Evolutionary conservation across 176 grass and related monocot genomes (phyloP).

Genomic region (Oropetium thomaeum): DNA sequence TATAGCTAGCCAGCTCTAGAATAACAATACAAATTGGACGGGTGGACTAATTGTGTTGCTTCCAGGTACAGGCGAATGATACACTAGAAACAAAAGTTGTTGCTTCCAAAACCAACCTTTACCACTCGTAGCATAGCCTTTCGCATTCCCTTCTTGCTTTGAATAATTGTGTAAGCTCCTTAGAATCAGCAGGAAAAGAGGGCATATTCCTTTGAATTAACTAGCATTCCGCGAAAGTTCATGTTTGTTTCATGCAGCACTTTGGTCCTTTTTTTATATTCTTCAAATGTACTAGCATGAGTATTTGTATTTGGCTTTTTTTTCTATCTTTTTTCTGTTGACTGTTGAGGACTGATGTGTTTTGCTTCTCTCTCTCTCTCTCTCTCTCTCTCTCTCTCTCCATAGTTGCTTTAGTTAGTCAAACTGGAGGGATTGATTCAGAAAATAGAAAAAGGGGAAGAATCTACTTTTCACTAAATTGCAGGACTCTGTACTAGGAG

Average conservation of each 20-base stretch:
- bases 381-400: too few relatives aligned
- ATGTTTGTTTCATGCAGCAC: not conserved
- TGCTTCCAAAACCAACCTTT: conserved; percentile 25
- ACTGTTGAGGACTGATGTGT: too few relatives aligned
- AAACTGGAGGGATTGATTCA: not conserved
- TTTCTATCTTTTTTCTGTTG: not conserved
- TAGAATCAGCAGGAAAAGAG: conserved; percentile 12
- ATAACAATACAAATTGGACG: not conserved
- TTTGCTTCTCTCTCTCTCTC: too few relatives aligned
- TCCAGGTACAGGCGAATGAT: conserved; percentile 9
- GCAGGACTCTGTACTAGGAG: not conserved
- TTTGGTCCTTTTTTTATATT: not conserved
- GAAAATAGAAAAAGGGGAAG: not conserved
- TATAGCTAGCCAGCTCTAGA: conserved; percentile 28
- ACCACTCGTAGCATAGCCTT: not conserved
- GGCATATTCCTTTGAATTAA: not conserved
- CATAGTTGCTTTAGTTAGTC: not conserved
- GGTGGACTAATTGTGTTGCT: conserved; percentile 10
- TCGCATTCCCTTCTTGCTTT: not conserved
- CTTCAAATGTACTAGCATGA: not conserved
- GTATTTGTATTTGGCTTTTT: not conserved
- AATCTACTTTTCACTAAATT: conserved; percentile 1
- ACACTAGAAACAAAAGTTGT: conserved; percentile 29
- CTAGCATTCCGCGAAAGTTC: not conserved
- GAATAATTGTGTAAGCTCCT: not conserved